These are phyloP conservation scores for Apiotrichum brassicae DNA, from an alignment of 1,284 basidiomycete genomes.

Conservation along the genomic window DNA sequence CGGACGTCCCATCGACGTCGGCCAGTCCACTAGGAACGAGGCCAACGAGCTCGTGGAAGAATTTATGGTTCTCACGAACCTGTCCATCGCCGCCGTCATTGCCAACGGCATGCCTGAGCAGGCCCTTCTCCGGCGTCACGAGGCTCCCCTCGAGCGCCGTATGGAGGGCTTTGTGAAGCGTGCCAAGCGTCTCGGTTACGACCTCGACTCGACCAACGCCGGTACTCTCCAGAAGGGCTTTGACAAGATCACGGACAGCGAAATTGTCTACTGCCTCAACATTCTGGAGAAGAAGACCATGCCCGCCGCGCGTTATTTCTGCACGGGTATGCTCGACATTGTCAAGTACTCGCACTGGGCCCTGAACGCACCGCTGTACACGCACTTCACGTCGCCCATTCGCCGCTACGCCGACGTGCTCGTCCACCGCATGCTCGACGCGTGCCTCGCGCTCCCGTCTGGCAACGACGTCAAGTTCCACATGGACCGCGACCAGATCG, in stretches of 20 bases:
- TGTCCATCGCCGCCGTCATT: constrained; percentile 82
- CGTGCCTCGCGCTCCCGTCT: constrained; percentile 59
- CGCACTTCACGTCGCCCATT: constrained; percentile 93
- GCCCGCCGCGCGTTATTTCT: constrained; percentile 90
- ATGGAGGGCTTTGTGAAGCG: constrained; percentile 64
- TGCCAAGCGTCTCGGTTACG: constrained; percentile 73
- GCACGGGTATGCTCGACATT: constrained; percentile 97
- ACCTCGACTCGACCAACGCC: constrained; percentile 71
- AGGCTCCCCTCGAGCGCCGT: constrained; percentile 82
- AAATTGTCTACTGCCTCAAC: constrained; percentile 67
- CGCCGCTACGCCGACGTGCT: constrained; percentile 82
- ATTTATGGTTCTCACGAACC: constrained; percentile 93
- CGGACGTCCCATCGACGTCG: constrained; percentile 77
- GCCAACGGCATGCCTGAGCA: constrained; percentile 92
- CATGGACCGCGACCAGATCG: constrained; percentile 94
- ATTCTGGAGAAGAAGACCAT: constrained; percentile 82
- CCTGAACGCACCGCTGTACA: constrained; percentile 85
- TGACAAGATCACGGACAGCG: constrained; percentile 62
- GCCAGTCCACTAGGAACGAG: constrained; percentile 59
- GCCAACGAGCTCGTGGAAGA: constrained; percentile 83
- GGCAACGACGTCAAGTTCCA: constrained; percentile 72
- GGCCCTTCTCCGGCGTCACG: constrained; percentile 87
- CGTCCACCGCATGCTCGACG: constrained; percentile 93
- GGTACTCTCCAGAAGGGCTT: constrained; percentile 81
- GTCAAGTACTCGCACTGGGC: constrained; percentile 95